Percentiles rank a stretch among this genome's conserved stretches.
Conservation (phyloP, 768 basidiomycete species). For the Mrakia blollopis region DNA sequence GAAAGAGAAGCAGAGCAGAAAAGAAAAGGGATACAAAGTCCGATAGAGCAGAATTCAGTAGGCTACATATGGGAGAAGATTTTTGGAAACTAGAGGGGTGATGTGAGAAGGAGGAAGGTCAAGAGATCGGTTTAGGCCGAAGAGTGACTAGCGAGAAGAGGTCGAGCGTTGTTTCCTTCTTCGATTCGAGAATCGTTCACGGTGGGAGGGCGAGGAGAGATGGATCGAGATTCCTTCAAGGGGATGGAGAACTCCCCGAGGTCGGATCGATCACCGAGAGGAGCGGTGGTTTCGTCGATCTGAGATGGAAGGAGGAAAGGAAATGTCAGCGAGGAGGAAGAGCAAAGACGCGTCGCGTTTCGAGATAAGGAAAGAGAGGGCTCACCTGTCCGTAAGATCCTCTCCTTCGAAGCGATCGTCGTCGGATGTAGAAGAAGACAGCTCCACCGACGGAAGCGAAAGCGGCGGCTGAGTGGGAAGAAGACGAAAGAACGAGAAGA, state of each 20-base stretch:
- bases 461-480: not conserved
- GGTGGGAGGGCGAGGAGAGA: not conserved
- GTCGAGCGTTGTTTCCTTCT: not conserved
- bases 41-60: too few species aligned
- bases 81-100: too few species aligned
- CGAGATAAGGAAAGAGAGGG: not conserved
- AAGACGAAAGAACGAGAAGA: too few species aligned
- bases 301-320: not conserved
- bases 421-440: slow-evolving; percentile 8
- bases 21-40: too few species aligned
- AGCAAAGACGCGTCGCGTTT: not conserved
- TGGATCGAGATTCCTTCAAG: not conserved
- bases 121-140: not conserved
- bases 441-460: slow-evolving; percentile 7
- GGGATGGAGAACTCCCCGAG: slow-evolving; percentile 4
- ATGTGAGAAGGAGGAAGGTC: not conserved
- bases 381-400: not conserved
- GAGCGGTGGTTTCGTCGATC: slow-evolving; percentile 18
- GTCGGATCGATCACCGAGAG: slow-evolving; percentile 1
- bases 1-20: too few species aligned
- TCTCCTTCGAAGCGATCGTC: not conserved
- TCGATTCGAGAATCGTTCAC: not conserved
- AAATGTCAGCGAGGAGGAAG: not conserved
- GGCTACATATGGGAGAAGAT: too few species aligned
- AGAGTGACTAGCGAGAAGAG: not conserved